phyloP scores from a whole-genome alignment of 139 green algal genomes.

The Parachlorella kessleri region DNA sequence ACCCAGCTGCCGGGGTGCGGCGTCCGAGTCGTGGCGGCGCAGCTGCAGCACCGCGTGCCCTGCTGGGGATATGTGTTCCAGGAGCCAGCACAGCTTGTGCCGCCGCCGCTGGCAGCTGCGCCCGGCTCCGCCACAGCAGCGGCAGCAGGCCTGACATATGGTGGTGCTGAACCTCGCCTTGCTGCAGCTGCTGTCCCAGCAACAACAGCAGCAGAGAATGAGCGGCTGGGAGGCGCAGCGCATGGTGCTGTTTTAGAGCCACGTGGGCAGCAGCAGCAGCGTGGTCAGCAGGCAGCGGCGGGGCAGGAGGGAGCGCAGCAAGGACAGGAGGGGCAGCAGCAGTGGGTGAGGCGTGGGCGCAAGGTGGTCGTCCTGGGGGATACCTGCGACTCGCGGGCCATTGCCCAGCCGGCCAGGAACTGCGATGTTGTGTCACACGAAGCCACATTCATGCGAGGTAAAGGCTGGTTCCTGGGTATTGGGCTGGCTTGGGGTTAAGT shows the following conservation, averaged over 20 bases:
- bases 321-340: not conserved
- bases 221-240: constrained; percentile 7
- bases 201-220: not conserved
- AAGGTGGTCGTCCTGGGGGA: constrained; percentile 94
- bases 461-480: not conserved
- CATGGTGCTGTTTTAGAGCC: no score
- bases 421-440: constrained; percentile 92
- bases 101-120: not conserved
- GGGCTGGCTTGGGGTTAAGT: constrained; percentile 11
- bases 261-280: no score
- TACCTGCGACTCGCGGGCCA: constrained; percentile 77
- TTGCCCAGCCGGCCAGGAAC: constrained; percentile 60
- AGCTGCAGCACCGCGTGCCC: constrained; percentile 85
- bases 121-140: not conserved
- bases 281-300: no score
- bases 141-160: constrained; percentile 5
- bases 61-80: constrained; percentile 86
- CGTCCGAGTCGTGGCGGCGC: constrained; percentile 42
- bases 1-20: constrained; percentile 19
- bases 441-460: constrained; percentile 76
- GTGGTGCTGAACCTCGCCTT: no score
- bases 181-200: no score
- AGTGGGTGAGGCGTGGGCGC: constrained; percentile 37
- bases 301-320: not conserved
- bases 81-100: constrained; percentile 22